Evolutionary conservation across 177 flowering plant genomes (phyloP).

Genomic region (Vitis hybrid): DNA sequence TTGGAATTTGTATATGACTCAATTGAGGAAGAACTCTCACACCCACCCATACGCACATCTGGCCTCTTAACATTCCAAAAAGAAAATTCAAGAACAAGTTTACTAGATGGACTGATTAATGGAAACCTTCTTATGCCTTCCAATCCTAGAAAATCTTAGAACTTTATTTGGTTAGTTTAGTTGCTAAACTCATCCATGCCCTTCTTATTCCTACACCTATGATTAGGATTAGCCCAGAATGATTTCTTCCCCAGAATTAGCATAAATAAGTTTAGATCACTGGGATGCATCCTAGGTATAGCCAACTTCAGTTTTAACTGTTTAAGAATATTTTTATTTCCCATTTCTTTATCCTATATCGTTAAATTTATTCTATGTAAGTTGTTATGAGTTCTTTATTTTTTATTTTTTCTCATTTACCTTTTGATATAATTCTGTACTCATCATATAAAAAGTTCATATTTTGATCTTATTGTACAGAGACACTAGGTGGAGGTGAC

Average conservation of each 20-base stretch:
- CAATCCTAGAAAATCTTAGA: background rate
- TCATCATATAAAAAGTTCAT: background rate
- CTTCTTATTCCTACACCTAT: background rate
- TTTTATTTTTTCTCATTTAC: background rate
- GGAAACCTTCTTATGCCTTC: background rate
- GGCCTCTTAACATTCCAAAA: background rate
- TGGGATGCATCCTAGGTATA: too few relatives aligned
- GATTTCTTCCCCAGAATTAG: too few relatives aligned
- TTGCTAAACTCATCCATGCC: background rate
- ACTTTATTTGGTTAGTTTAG: background rate
- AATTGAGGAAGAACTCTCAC: background rate
- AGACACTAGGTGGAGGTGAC: slow-evolving; percentile 94
- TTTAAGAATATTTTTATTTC: too few relatives aligned
- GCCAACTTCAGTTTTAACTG: too few relatives aligned
- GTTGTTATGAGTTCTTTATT: background rate
- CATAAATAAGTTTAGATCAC: too few relatives aligned
- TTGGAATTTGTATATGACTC: too few relatives aligned
- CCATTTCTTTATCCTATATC: too few relatives aligned
- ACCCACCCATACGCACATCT: background rate
- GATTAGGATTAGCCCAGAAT: too few relatives aligned
- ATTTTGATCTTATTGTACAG: slow-evolving; percentile 47
- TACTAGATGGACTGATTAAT: background rate
- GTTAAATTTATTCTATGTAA: background rate
- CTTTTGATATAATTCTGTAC: background rate
- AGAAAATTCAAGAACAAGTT: background rate